A percentile compares a stretch with the other conserved stretches of the same genome.
phyloP scores from a whole-genome alignment of 768 basidiomycete genomes.

The Leccinum uliginosum region DNA sequence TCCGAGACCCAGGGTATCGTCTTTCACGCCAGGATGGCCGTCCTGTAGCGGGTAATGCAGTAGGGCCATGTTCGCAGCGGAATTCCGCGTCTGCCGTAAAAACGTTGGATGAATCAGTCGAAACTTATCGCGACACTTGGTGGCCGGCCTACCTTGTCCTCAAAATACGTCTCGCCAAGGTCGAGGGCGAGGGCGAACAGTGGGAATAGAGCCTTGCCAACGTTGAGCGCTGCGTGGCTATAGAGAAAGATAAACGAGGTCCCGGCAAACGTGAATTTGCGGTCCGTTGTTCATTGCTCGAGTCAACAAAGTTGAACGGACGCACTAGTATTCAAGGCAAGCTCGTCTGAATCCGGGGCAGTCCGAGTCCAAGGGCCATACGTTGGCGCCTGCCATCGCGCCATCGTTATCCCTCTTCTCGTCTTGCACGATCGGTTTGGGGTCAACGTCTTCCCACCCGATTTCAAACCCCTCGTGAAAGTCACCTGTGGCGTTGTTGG shows the following conservation, averaged over 20 bases:
- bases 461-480: slow-evolving; percentile 90
- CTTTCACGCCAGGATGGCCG: slow-evolving; percentile 44
- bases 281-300: no score
- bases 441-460: slow-evolving; percentile 57
- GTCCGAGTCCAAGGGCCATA: slow-evolving; percentile 59
- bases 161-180: slow-evolving; percentile 58
- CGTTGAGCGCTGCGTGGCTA: slow-evolving; percentile 49
- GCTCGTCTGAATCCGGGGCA: slow-evolving; percentile 56
- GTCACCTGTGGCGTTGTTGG: slow-evolving; percentile 64
- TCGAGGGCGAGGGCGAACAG: slow-evolving; percentile 67
- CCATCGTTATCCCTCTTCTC: slow-evolving; percentile 39
- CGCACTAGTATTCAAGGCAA: slow-evolving; percentile 66
- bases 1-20: slow-evolving; percentile 72
- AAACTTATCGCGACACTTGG: neutral
- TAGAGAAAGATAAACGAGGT: slow-evolving; percentile 21
- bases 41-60: slow-evolving; percentile 76
- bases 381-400: slow-evolving; percentile 47
- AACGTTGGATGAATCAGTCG: neutral
- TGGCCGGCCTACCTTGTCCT: slow-evolving; percentile 47
- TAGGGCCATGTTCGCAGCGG: slow-evolving; percentile 61
- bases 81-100: slow-evolving; percentile 45
- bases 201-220: slow-evolving; percentile 60
- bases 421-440: slow-evolving; percentile 15
- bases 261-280: neutral
- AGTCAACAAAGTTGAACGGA: neutral